These are phyloP conservation scores for Smittium mucronatum DNA, from an alignment of 371 early-diverging fungal genomes.

Conservation along the genomic window DNA sequence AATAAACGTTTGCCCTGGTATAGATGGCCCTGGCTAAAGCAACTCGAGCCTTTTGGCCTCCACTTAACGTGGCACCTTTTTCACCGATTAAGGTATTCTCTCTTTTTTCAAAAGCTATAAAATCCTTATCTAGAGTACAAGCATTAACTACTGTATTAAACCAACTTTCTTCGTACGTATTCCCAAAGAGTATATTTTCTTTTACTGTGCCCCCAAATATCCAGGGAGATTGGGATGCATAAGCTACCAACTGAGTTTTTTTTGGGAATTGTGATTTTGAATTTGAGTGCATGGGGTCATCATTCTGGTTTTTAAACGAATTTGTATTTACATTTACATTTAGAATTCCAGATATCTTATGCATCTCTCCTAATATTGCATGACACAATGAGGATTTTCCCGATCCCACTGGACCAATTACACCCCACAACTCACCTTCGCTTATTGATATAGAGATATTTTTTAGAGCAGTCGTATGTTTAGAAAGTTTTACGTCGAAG, in stretches of 20 bases:
- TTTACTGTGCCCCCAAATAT: constrained; percentile 58
- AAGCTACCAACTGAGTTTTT: neutral
- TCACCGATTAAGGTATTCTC: constrained; percentile 43
- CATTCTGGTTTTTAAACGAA: neutral
- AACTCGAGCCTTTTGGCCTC: constrained; percentile 43
- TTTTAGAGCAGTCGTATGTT: neutral
- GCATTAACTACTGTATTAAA: constrained; percentile 47
- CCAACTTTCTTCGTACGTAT: constrained; percentile 44
- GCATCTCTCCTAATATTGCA: constrained; percentile 85
- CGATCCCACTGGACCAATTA: constrained; percentile 80
- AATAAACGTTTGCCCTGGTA: constrained; percentile 51
- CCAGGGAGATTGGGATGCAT: constrained; percentile 53
- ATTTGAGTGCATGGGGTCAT: neutral
- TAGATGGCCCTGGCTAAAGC: constrained; percentile 42
- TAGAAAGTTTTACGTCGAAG: too few species aligned
- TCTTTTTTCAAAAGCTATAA: constrained; percentile 58
- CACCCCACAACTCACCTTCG: constrained; percentile 21
- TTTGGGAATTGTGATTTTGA: neutral
- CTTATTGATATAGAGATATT: constrained; percentile 1
- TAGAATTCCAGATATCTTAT: constrained; percentile 35
- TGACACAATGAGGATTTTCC: constrained; percentile 85
- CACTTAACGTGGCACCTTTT: constrained; percentile 40
- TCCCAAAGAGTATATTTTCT: constrained; percentile 69
- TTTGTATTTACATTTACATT: constrained; percentile 40
- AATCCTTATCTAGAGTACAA: constrained; percentile 54